Evolutionary conservation across 495 filamentous ascomycete genomes (phyloP).

Genomic region (Aspergillus baeticus): DNA sequence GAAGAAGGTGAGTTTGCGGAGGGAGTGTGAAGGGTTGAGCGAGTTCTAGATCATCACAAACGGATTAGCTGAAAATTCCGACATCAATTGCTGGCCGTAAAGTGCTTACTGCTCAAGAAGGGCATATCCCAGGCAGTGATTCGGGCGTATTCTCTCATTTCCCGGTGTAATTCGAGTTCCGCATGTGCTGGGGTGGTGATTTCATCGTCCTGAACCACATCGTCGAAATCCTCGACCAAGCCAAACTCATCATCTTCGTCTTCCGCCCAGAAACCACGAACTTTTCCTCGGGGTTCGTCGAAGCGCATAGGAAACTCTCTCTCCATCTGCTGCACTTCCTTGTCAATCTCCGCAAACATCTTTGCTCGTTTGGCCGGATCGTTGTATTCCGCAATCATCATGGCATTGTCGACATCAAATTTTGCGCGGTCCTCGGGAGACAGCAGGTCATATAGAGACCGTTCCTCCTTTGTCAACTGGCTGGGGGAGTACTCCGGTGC

Average conservation of each 20-base stretch:
- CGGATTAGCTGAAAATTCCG: background rate
- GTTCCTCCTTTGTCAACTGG: slow-evolving; percentile 38
- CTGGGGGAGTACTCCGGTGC: slow-evolving; percentile 42
- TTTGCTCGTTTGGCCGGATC: slow-evolving; percentile 30
- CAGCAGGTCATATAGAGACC: slow-evolving; percentile 47
- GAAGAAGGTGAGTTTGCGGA: slow-evolving; percentile 65
- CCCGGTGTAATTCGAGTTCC: slow-evolving; percentile 85
- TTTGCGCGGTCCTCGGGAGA: slow-evolving; percentile 43
- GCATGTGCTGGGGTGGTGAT: slow-evolving; percentile 77
- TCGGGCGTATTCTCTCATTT: slow-evolving; percentile 83
- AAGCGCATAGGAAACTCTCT: slow-evolving; percentile 34
- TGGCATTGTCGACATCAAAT: slow-evolving; percentile 42
- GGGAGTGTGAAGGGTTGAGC: slow-evolving; percentile 74
- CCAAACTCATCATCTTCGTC: slow-evolving; percentile 52
- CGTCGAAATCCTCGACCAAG: slow-evolving; percentile 58
- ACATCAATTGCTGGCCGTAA: background rate
- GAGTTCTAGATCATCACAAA: slow-evolving; percentile 49
- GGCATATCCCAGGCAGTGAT: slow-evolving; percentile 97
- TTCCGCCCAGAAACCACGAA: slow-evolving; percentile 51
- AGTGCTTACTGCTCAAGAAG: slow-evolving; percentile 67
- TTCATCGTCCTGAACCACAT: slow-evolving; percentile 72
- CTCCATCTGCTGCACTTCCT: slow-evolving; percentile 31
- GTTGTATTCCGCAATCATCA: slow-evolving; percentile 40
- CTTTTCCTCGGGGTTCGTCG: slow-evolving; percentile 28
- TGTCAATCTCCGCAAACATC: slow-evolving; percentile 33